phyloP scores from a whole-genome alignment of 1,284 basidiomycete genomes.

The Boletus sp. region DNA sequence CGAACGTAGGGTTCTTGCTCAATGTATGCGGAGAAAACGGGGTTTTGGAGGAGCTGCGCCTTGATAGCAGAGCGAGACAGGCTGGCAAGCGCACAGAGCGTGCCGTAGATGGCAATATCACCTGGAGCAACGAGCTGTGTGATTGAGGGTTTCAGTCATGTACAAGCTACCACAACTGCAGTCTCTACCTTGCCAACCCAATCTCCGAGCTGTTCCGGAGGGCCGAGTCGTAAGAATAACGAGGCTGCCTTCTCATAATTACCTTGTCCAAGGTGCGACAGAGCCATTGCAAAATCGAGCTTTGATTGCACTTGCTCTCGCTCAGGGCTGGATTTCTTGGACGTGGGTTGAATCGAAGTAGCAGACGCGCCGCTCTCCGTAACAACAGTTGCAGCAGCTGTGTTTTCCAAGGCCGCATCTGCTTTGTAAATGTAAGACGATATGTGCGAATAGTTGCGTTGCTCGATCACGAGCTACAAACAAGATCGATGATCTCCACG shows the following conservation, averaged over 20 bases:
- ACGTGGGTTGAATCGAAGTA: slow-evolving; percentile 33
- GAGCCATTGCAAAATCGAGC: slow-evolving; percentile 72
- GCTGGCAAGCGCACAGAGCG: slow-evolving; percentile 75
- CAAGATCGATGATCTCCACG: not conserved
- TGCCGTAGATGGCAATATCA: slow-evolving; percentile 82
- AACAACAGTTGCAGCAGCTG: slow-evolving; percentile 30
- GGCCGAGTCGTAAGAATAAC: slow-evolving; percentile 64
- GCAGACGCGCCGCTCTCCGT: slow-evolving; percentile 20
- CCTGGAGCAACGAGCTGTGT: slow-evolving; percentile 66
- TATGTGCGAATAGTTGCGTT: slow-evolving; percentile 78
- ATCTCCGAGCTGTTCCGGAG: slow-evolving; percentile 60
- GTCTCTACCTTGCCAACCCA: slow-evolving; percentile 62
- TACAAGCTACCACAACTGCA: not conserved
- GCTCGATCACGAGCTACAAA: slow-evolving; percentile 71
- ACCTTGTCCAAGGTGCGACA: slow-evolving; percentile 67
- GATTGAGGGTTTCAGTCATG: not conserved
- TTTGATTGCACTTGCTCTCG: slow-evolving; percentile 68
- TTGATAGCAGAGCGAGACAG: slow-evolving; percentile 69
- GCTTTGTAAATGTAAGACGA: slow-evolving; percentile 89
- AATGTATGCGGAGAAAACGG: slow-evolving; percentile 69
- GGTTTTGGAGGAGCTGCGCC: slow-evolving; percentile 63
- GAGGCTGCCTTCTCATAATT: slow-evolving; percentile 75
- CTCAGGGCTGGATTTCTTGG: slow-evolving; percentile 46
- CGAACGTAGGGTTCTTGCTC: slow-evolving; percentile 83
- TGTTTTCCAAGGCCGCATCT: slow-evolving; percentile 76